phyloP scores from a whole-genome alignment of 371 early-diverging fungal genomes.

The Scutellospora calospora region DNA sequence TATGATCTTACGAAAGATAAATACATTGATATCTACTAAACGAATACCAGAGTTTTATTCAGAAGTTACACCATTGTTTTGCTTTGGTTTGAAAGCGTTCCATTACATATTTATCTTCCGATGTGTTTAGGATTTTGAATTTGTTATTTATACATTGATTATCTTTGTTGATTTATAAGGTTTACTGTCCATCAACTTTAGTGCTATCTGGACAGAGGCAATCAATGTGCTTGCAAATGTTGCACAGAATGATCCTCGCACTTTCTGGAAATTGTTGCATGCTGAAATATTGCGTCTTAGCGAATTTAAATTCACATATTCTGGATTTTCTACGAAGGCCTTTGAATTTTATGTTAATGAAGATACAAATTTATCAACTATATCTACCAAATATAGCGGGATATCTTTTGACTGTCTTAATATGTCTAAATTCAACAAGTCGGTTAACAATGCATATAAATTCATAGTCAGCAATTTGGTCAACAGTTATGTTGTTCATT shows the following conservation, averaged over 20 bases:
- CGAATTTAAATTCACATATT: conserved; percentile 63
- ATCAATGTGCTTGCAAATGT: conserved; percentile 64
- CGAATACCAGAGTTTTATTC: conserved; percentile 71
- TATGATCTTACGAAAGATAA: conserved; percentile 74
- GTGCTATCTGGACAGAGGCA: conserved; percentile 87
- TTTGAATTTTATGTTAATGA: neutral
- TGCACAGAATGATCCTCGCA: conserved; percentile 60
- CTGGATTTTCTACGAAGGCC: conserved; percentile 54
- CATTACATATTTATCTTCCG: conserved; percentile 42
- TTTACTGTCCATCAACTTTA: conserved; percentile 78
- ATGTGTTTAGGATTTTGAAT: neutral
- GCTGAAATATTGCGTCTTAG: conserved; percentile 66
- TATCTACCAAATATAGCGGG: conserved; percentile 61
- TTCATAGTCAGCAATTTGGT: conserved; percentile 51
- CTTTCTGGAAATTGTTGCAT: conserved; percentile 72
- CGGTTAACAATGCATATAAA: conserved; percentile 53
- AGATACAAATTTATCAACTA: neutral
- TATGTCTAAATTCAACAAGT: conserved; percentile 53
- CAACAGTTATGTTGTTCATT: conserved; percentile 56
- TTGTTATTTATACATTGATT: conserved; percentile 28
- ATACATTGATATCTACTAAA: conserved; percentile 61
- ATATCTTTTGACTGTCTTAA: conserved; percentile 68
- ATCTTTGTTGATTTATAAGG: conserved; percentile 46
- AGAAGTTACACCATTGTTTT: conserved; percentile 66
- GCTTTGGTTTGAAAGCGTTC: conserved; percentile 55